Evolutionary conservation across 1,284 basidiomycete species (phyloP), one percentile per base, ranked within the genome.

Genomic region (Rhizoctonia solani): DNA sequence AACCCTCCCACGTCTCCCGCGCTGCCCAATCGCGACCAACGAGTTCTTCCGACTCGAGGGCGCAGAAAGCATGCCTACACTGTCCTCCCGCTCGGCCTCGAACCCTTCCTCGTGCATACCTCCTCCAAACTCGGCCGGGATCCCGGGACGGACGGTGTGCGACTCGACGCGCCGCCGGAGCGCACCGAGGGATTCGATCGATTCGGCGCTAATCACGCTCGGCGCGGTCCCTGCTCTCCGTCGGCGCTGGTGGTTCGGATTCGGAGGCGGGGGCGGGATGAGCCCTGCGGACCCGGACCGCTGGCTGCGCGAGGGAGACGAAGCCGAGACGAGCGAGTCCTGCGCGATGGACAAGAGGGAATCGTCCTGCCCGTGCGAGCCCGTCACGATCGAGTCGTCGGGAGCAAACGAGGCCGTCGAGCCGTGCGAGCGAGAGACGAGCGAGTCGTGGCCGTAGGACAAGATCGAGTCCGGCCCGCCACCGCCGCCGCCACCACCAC

Each of bases 211-310:
- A 16, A 41, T 49, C 21, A 27, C 46, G 4, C 76, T 71, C 13
- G 72, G 58, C 3, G 52, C 71, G 0, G 84, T 86, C 25, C 83
- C 83, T 75, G 69, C 79, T 77, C 71, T 79, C 77, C 69, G 76
- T 27, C 71, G 72, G 47, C 61, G 73, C 67, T n/a, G n/a, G n/a
- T 71, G 81, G 16, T 25, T 69, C 50, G 39, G 86, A 74, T 88
- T 87, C 42, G 86, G 78, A 13, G 87, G 87, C 0, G 89, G 88
- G 85, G 89, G 87, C 13, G 89, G 87, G 66, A 90, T 87, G 0
- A 77, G 79, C 16, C 37, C 37, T 8, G 9, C 37, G 16, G 37
- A 39, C 37, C 37, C 37, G 16, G 37, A 39, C 37, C 37, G 9
- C 79, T 23, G 73, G 73, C 27, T 49, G 59, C 3, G 47, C 59